Evolutionary conservation across 1,139 yeast species (phyloP).

Genomic region (Hyphopichia buzzinii): DNA sequence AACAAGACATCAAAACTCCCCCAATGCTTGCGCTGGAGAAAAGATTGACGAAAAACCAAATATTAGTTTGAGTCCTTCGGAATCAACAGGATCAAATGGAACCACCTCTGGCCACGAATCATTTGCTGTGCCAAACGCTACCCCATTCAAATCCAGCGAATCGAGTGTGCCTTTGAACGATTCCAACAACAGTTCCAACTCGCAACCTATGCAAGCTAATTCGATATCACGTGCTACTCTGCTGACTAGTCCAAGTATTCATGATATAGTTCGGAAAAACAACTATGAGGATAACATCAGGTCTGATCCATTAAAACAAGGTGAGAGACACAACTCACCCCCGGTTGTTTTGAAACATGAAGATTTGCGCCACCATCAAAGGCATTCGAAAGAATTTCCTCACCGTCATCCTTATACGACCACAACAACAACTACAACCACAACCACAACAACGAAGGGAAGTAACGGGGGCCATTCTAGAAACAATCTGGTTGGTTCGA

Average conservation of each 20-base stretch:
- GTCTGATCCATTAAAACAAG: too few species aligned
- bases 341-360: too few species aligned
- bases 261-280: neutral
- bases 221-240: neutral
- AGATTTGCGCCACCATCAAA: neutral
- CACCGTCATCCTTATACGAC: conserved; percentile 6
- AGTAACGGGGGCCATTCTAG: conserved; percentile 3
- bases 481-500: too few species aligned
- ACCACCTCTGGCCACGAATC: too few species aligned
- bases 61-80: conserved; percentile 1
- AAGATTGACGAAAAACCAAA: conserved; percentile 4
- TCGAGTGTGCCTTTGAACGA: neutral
- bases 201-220: too few species aligned
- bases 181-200: neutral
- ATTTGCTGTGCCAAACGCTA: too few species aligned
- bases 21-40: conserved; percentile 38
- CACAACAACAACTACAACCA: conserved; percentile 12
- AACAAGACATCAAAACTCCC: conserved; percentile 56
- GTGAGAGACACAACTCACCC: too few species aligned
- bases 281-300: too few species aligned
- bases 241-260: neutral
- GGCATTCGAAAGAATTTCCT: neutral
- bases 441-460: conserved; percentile 8
- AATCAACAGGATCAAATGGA: neutral
- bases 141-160: too few species aligned